These are phyloP conservation scores for Echria macrotheca DNA, from an alignment of 495 filamentous ascomycete genomes.

Conservation along the genomic window DNA sequence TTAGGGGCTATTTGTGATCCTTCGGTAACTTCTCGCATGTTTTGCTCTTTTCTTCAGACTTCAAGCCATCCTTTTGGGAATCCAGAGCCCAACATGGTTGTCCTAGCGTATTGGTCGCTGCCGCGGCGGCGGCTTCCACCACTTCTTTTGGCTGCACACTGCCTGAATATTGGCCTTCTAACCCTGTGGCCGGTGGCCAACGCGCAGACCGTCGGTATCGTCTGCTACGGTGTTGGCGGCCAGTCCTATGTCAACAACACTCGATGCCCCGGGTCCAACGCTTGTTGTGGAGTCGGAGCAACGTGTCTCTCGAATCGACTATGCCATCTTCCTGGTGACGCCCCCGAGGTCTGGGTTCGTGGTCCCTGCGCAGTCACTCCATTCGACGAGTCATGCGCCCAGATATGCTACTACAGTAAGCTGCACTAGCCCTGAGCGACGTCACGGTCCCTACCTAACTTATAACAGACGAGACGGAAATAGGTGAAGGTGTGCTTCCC, in stretches of 20 bases:
- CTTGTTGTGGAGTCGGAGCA: conserved; percentile 17
- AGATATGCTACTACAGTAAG: conserved; percentile 29
- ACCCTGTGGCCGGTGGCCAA: background rate
- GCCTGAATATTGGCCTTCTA: background rate
- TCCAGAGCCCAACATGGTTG: background rate
- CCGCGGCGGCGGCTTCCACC: background rate
- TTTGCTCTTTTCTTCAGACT: no score
- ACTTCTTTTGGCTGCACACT: no score
- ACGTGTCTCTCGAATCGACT: conserved; percentile 22
- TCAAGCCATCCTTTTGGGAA: no score
- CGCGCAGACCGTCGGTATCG: conserved; percentile 1
- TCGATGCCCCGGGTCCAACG: conserved; percentile 18
- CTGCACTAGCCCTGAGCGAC: background rate
- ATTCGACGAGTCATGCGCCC: conserved; percentile 20
- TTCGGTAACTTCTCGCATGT: no score
- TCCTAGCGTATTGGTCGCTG: background rate
- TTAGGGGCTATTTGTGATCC: no score
- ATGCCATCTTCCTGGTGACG: conserved; percentile 15
- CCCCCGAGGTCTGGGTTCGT: conserved; percentile 15
- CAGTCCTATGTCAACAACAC: conserved; percentile 11
- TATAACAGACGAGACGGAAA: conserved; percentile 6
- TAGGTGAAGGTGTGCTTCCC: conserved; percentile 13
- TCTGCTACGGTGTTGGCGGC: conserved; percentile 15
- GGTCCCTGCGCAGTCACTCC: conserved; percentile 18
- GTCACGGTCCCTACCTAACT: background rate